phyloP scores from a whole-genome alignment of 2,329 filamentous ascomycete genomes.

The Massarina eburnea region DNA sequence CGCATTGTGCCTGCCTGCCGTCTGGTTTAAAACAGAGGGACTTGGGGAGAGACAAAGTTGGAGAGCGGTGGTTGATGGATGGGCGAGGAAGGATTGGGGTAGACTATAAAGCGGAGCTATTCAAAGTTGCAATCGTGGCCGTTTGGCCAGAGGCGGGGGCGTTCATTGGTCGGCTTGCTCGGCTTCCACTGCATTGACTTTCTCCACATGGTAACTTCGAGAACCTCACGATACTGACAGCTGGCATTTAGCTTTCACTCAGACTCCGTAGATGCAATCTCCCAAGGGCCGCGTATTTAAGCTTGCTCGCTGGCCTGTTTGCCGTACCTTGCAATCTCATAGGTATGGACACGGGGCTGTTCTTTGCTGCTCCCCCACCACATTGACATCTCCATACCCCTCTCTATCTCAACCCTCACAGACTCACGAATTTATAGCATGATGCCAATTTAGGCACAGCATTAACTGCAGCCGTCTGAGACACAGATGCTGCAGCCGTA shows the following conservation, averaged over 20 bases:
- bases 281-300: slow-evolving; percentile 1
- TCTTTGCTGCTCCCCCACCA: background rate
- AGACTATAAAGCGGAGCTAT: slow-evolving; percentile 9
- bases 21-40: slow-evolving; percentile 28
- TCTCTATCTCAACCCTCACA: background rate
- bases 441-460: slow-evolving; percentile 5
- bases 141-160: slow-evolving; percentile 1
- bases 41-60: slow-evolving; percentile 6
- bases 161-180: slow-evolving; percentile 5
- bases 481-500: background rate
- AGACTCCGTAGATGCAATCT: too few species aligned
- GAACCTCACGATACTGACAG: slow-evolving; percentile 20
- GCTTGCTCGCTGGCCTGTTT: too few species aligned
- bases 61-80: slow-evolving; percentile 17
- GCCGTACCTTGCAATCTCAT: too few species aligned
- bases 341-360: too few species aligned
- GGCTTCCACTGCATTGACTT: slow-evolving; percentile 1
- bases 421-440: slow-evolving; percentile 4
- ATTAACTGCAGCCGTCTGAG: slow-evolving; percentile 7
- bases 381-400: too few species aligned
- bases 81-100: slow-evolving; percentile 12
- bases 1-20: slow-evolving; percentile 41
- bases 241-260: slow-evolving; percentile 18
- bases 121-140: slow-evolving; percentile 9
- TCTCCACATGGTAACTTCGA: slow-evolving; percentile 23